Evolutionary conservation across 2,329 filamentous ascomycete genomes (phyloP).

Genomic region (Pestalotiopsis sp.): DNA sequence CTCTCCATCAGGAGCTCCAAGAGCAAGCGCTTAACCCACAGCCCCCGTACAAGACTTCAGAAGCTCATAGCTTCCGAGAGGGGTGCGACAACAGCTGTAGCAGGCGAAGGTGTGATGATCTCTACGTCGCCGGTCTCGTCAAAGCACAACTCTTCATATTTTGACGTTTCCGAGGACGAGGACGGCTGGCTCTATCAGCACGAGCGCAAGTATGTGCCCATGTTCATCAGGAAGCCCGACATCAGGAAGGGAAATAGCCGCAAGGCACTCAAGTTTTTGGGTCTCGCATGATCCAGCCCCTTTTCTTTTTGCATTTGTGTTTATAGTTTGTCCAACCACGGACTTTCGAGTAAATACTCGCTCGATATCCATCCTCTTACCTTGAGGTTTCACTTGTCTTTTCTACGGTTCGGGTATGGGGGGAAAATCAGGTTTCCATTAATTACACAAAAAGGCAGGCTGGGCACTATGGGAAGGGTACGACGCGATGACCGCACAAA

Average conservation of each 20-base stretch:
- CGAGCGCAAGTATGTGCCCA: constrained; percentile 55
- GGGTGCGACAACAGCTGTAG: not conserved
- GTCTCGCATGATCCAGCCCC: constrained; percentile 39
- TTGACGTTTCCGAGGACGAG: constrained; percentile 37
- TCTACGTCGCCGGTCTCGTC: not conserved
- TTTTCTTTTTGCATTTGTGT: not conserved
- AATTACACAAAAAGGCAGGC: not conserved
- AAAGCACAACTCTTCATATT: constrained; percentile 8
- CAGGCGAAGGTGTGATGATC: not conserved
- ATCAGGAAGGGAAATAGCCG: constrained; percentile 44
- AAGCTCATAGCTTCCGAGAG: constrained; percentile 24
- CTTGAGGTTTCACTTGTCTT: not conserved
- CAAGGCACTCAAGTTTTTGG: constrained; percentile 58
- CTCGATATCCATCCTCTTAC: not conserved
- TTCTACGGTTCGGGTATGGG: not conserved
- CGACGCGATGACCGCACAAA: not conserved
- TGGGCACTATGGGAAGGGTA: not conserved
- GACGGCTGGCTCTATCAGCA: constrained; percentile 50
- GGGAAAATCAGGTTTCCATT: not conserved
- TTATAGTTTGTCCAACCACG: not conserved
- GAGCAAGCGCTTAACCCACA: constrained; percentile 31
- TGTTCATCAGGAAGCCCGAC: constrained; percentile 41
- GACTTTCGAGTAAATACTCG: not conserved
- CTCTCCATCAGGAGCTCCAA: constrained; percentile 20
- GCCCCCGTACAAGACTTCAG: constrained; percentile 32